Evolutionary conservation across 441 rosid species (phyloP).

Genomic region (Francoa sonchifolia): DNA sequence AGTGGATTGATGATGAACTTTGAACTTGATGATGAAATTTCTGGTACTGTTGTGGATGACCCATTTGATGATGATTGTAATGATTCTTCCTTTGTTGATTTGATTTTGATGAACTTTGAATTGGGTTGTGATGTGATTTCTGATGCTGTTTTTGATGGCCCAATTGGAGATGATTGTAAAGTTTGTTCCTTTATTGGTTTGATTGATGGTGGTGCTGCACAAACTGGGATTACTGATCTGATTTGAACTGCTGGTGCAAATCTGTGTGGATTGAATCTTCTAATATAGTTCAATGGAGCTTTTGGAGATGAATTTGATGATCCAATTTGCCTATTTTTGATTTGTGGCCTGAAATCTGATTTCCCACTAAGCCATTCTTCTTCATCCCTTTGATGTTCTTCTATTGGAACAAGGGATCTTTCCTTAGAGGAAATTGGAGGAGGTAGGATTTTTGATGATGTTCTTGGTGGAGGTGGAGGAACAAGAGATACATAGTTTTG

Average conservation of each 20-base stretch:
- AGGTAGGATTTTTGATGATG: constrained; percentile 45
- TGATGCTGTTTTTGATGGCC: constrained; percentile 14
- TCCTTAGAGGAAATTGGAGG: constrained; percentile 13
- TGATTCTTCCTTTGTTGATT: too few species aligned
- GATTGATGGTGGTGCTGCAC: constrained; percentile 44
- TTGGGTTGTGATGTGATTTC: constrained; percentile 6
- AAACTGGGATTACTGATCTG: constrained; percentile 68
- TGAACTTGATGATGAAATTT: too few species aligned
- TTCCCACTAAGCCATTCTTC: constrained; percentile 26
- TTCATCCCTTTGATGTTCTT: constrained; percentile 26
- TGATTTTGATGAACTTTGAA: constrained; percentile 11
- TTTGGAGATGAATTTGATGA: neutral
- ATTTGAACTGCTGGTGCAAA: constrained; percentile 69
- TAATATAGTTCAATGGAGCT: constrained; percentile 13
- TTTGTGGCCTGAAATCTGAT: constrained; percentile 11
- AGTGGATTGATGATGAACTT: too few species aligned
- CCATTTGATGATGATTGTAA: too few species aligned
- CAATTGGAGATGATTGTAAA: constrained; percentile 11
- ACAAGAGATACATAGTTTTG: constrained; percentile 40
- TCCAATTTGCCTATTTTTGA: neutral
- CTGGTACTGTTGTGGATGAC: too few species aligned
- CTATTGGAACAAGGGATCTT: constrained; percentile 11
- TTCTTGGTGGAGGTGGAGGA: constrained; percentile 46
- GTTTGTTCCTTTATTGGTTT: constrained; percentile 7
- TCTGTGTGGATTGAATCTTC: constrained; percentile 26